Conservation (phyloP, 2,329 filamentous ascomycete species). For the Aspergillus proliferans region DNA sequence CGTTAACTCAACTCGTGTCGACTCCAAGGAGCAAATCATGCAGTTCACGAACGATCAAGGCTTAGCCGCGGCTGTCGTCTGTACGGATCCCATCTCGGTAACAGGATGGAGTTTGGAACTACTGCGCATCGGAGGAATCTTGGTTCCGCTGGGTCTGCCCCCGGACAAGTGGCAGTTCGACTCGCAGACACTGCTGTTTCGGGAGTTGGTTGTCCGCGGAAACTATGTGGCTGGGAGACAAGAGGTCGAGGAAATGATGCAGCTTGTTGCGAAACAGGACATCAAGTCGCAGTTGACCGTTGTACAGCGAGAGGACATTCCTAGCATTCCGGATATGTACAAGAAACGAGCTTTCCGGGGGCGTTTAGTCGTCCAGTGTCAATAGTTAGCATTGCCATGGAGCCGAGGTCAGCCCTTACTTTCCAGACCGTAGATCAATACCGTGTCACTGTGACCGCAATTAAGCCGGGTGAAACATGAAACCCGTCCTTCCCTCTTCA, state of each 20-base stretch:
- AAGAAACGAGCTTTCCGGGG: constrained; percentile 1
- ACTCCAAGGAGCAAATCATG: constrained; percentile 1
- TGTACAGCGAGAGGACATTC: constrained; percentile 2
- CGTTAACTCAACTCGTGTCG: background rate
- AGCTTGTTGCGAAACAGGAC: background rate
- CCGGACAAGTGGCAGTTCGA: constrained; percentile 5
- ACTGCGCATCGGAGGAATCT: constrained; percentile 2
- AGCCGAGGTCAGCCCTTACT: background rate
- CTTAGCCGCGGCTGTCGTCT: constrained; percentile 6
- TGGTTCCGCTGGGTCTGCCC: constrained; percentile 5
- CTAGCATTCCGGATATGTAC: constrained; percentile 1
- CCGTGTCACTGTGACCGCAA: background rate
- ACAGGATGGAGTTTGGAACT: constrained; percentile 6
- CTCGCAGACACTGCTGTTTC: constrained; percentile 4
- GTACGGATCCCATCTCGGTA: constrained; percentile 3
- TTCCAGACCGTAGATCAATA: background rate
- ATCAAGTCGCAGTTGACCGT: constrained; percentile 4
- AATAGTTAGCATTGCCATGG: background rate
- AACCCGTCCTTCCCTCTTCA: background rate
- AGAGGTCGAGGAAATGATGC: constrained; percentile 6
- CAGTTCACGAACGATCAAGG: constrained; percentile 1
- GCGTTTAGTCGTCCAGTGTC: constrained; percentile 1
- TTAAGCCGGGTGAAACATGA: background rate
- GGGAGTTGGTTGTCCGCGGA: constrained; percentile 5
- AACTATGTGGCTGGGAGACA: constrained; percentile 2